phyloP scores from a whole-genome alignment of 2,329 filamentous ascomycete genomes.

The Aspergillus quadrilineatus region DNA sequence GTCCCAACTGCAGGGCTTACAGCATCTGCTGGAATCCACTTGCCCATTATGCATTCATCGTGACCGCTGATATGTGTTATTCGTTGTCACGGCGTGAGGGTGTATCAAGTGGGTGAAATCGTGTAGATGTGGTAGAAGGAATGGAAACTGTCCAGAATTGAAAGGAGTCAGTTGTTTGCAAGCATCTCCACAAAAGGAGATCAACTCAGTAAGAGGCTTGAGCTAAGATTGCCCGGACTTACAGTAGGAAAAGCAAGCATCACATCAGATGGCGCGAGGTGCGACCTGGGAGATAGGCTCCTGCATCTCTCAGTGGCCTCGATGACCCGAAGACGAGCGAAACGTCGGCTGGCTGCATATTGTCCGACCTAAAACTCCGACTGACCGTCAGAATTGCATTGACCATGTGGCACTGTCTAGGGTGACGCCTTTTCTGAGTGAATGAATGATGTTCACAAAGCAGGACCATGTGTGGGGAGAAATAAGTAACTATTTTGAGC shows the following conservation, averaged over 20 bases:
- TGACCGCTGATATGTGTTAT: neutral
- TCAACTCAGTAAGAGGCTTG: neutral
- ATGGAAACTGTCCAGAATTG: neutral
- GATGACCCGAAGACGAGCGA: neutral
- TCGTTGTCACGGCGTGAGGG: neutral
- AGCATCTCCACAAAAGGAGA: neutral
- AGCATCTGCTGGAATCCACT: neutral
- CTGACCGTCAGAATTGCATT: neutral
- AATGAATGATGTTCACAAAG: neutral
- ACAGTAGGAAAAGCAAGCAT: neutral
- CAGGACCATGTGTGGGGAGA: neutral
- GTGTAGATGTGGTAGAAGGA: neutral
- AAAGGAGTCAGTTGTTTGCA: neutral
- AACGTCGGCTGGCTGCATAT: neutral
- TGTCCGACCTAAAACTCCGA: neutral
- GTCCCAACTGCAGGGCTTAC: neutral
- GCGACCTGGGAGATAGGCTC: neutral
- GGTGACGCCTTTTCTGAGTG: neutral
- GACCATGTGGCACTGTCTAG: neutral
- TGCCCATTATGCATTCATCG: neutral
- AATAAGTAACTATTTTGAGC: neutral
- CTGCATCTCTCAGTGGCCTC: neutral
- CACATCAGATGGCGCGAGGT: neutral
- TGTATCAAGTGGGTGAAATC: neutral
- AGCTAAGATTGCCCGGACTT: neutral